phyloP scores from a whole-genome alignment of 2,329 filamentous ascomycete species.

The Fusarium buxicola region DNA sequence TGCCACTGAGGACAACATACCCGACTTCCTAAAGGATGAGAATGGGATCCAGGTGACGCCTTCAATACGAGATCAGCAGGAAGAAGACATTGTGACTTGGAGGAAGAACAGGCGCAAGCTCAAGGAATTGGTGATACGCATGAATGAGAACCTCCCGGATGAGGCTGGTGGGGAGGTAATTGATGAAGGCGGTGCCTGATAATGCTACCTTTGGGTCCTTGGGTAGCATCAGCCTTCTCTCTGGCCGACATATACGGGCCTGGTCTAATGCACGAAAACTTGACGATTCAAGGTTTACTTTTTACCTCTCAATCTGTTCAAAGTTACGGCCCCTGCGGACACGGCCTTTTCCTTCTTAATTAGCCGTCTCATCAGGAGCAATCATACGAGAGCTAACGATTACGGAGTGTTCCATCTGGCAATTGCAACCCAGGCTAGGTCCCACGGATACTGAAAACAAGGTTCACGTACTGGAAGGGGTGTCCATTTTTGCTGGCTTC shows the following conservation, averaged over 20 bases:
- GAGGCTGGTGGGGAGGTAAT: slow-evolving; percentile 52
- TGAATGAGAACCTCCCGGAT: slow-evolving; percentile 60
- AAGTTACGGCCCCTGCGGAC: slow-evolving; percentile 1
- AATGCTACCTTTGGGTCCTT: neutral
- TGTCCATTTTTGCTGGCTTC: too few relatives aligned
- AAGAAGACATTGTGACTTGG: slow-evolving; percentile 62
- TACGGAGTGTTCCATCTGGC: too few relatives aligned
- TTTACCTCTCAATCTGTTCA: slow-evolving; percentile 4
- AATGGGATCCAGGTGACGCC: slow-evolving; percentile 69
- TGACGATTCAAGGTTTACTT: slow-evolving; percentile 14
- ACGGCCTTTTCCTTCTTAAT: neutral
- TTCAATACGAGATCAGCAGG: slow-evolving; percentile 62
- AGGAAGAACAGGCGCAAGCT: slow-evolving; percentile 59
- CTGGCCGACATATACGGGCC: neutral
- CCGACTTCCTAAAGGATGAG: slow-evolving; percentile 63
- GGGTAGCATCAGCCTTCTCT: neutral
- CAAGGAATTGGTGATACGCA: slow-evolving; percentile 55
- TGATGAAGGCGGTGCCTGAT: slow-evolving; percentile 19
- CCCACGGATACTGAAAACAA: too few relatives aligned
- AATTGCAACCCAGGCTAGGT: too few relatives aligned
- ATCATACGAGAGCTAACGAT: too few relatives aligned
- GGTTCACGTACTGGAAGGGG: too few relatives aligned
- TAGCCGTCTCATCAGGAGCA: neutral
- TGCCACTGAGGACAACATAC: slow-evolving; percentile 51
- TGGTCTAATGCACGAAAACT: slow-evolving; percentile 1